Base-by-base conservation (phyloP, 1,139 yeast species). In the Geotrichum phurueaensis region DNA sequence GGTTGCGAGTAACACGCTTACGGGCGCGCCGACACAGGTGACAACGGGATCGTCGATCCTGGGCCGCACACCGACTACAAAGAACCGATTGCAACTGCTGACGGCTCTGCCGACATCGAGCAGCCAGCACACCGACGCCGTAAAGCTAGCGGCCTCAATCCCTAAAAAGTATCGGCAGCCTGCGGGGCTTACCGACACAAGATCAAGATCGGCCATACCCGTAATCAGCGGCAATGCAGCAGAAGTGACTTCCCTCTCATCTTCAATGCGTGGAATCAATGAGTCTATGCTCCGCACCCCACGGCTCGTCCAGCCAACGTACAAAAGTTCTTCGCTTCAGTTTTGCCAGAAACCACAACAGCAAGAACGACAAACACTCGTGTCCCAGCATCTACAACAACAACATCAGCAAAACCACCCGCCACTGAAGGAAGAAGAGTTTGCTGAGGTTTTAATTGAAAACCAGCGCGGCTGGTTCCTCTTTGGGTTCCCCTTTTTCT, bases 391-490 rank as follows among this genome's bases (percentile, higher is more conserved):
- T 20, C 22, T 23, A 29, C 50, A 56, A 47, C 53, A 36, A 25
- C 48, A 53, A 2, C 48, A 25, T 20, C 53, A 39, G 22, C 18
- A 47, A 25, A 51, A 5, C 27, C 39, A 25, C 15, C 49, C 36
- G 45, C 51, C 5, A 22, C 23, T n/a, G n/a, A 51, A 47, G 31
- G 48, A 52, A 52, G 48, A 52, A 18, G 29, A 33, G 13, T 33
- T 33, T 18, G 61, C 56, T 76, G 69, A 77, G 56, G 68, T 71
- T 33, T 65, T 76, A 29, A 73, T 85, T 5, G 94, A 87, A 68
- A 85, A 86, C 71, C 91, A 87, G 71, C 76, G 95, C 33, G 95
- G 95, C 0, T 72, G 83, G 67, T 82, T 84, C 61, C 59, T 85
- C 18, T 79, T 86, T 70, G 94, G 94, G 1, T 80, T 80, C 3